A percentile compares a stretch with the other conserved stretches of the same genome.
phyloP scores from a whole-genome alignment of 108 stramenopile genomes.

The Schizochytrium sp. region DNA sequence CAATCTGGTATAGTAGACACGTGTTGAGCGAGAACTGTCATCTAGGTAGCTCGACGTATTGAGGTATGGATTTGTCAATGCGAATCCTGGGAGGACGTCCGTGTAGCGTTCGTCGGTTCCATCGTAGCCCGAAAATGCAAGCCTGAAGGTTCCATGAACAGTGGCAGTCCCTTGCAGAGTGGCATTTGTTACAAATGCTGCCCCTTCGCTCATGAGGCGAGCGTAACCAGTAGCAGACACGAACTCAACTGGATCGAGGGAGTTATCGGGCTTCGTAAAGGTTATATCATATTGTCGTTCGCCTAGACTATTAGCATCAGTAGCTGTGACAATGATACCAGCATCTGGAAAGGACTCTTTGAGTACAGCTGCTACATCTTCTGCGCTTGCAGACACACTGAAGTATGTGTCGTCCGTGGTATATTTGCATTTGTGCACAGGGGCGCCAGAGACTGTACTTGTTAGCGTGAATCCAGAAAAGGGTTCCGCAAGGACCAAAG shows the following conservation, averaged over 20 bases:
- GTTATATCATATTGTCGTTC: slow-evolving; percentile 7
- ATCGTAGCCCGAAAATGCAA: slow-evolving; percentile 56
- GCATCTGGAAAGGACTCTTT: neutral
- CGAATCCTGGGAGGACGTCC: neutral
- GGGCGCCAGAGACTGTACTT: neutral
- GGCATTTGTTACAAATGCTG: neutral
- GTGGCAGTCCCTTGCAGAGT: neutral
- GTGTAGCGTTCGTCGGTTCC: neutral
- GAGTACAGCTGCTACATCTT: slow-evolving; percentile 1
- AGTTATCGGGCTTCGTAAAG: neutral
- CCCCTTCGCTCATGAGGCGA: slow-evolving; percentile 37
- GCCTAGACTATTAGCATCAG: neutral
- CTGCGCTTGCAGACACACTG: neutral
- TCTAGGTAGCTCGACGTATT: slow-evolving; percentile 20
- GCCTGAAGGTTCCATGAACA: slow-evolving; percentile 30
- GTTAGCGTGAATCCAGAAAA: slow-evolving; percentile 2
- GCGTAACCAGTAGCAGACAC: slow-evolving; percentile 13
- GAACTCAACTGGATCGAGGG: slow-evolving; percentile 2
- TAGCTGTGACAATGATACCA: neutral
- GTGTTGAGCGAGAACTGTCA: neutral
- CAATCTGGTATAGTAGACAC: neutral
- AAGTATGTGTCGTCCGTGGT: neutral
- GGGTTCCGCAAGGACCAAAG: neutral
- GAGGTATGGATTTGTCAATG: neutral
- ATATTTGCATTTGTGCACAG: slow-evolving; percentile 23